These are phyloP conservation scores for Collybiopsis confluens DNA, from an alignment of 768 basidiomycete genomes.

Conservation along the genomic window DNA sequence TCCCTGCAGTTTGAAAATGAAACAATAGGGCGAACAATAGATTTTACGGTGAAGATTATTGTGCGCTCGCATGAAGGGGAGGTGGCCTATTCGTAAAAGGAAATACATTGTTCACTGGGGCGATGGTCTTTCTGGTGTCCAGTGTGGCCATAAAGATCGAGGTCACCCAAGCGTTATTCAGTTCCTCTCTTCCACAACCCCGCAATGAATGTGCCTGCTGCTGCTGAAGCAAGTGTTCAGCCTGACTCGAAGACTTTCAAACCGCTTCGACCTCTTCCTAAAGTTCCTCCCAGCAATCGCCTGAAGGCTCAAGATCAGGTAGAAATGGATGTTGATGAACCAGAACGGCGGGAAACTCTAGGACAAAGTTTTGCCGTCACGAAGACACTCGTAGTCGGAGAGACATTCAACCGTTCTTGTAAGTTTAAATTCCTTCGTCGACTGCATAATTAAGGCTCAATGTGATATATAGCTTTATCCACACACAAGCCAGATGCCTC, in stretches of 20 bases:
- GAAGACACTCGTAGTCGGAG: background rate
- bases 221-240: background rate
- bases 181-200: background rate
- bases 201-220: too few species aligned
- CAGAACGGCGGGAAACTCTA: background rate
- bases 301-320: background rate
- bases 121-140: too few species aligned
- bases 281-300: background rate
- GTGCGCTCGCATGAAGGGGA: background rate
- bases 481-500: background rate
- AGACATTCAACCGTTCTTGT: background rate
- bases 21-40: too few species aligned
- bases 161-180: background rate
- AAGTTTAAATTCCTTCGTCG: too few species aligned
- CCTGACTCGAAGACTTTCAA: background rate
- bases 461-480: background rate
- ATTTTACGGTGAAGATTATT: background rate
- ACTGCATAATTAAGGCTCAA: background rate
- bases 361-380: background rate
- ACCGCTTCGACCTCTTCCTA: background rate
- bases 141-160: too few species aligned
- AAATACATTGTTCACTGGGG: background rate
- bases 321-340: background rate
- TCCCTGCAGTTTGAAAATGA: too few species aligned
- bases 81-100: background rate